These are phyloP conservation scores for Conidiobolus incongruus DNA, from an alignment of 371 early-diverging fungal genomes.

Conservation along the genomic window DNA sequence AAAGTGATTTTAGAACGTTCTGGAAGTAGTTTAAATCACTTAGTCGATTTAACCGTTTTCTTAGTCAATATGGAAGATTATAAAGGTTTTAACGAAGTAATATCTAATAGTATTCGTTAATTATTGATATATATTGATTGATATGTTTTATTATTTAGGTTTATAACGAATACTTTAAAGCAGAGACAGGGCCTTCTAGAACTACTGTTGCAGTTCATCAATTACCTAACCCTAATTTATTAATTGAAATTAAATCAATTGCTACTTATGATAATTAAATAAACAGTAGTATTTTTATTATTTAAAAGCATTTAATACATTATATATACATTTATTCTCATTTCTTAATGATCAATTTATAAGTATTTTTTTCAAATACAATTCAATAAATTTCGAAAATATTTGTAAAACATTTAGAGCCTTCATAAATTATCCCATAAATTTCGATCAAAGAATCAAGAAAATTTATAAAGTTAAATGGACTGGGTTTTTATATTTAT, in stretches of 20 bases:
- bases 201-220: slow-evolving; percentile 23
- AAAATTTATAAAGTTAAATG: too few species aligned
- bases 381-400: too few species aligned
- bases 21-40: slow-evolving; percentile 19
- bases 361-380: too few species aligned
- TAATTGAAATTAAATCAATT: slow-evolving; percentile 26
- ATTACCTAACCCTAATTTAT: slow-evolving; percentile 20
- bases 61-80: slow-evolving; percentile 40
- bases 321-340: too few species aligned
- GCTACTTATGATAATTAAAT: slow-evolving; percentile 10
- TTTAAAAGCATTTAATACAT: too few species aligned
- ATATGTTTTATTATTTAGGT: slow-evolving; percentile 7
- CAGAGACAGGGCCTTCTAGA: slow-evolving; percentile 20
- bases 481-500: too few species aligned
- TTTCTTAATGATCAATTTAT: too few species aligned
- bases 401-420: too few species aligned
- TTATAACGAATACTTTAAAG: slow-evolving; percentile 22
- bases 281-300: too few species aligned
- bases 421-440: too few species aligned
- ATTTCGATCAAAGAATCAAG: too few species aligned
- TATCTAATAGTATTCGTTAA: neutral
- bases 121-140: neutral
- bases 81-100: slow-evolving; percentile 28
- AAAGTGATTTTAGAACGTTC: slow-evolving; percentile 19
- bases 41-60: slow-evolving; percentile 42